Conservation (phyloP, 176 grass and related monocot species). For the Oryza rufipogon region DNA sequence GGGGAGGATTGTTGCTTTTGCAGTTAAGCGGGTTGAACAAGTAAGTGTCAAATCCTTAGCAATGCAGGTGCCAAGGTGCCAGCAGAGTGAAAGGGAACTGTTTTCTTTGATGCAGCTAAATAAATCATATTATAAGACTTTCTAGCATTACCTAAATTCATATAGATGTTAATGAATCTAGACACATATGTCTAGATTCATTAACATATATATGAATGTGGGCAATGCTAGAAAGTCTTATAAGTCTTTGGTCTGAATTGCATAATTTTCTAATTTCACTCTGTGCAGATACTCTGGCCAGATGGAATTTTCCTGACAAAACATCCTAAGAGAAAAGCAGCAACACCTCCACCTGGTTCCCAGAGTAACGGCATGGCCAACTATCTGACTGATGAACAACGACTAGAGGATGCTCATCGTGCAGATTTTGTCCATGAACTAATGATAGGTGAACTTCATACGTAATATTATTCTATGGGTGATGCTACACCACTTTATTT, state of each 20-base stretch:
- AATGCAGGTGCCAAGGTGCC: not conserved
- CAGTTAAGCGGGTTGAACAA: conserved; percentile 88
- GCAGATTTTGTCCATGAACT: conserved; percentile 89
- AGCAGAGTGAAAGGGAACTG: not conserved
- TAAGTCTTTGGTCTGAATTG: not conserved
- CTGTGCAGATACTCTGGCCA: conserved; percentile 90
- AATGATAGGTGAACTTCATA: conserved; percentile 74
- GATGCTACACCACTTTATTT: not conserved
- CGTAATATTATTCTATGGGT: conserved; percentile 23
- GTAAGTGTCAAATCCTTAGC: conserved; percentile 49
- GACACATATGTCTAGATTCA: too few species aligned
- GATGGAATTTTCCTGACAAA: conserved; percentile 97
- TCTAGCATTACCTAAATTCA: too few species aligned
- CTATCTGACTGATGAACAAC: conserved; percentile 66
- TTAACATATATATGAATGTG: too few species aligned
- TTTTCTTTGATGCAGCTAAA: conserved; percentile 11
- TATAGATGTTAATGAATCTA: too few species aligned
- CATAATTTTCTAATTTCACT: conserved; percentile 30
- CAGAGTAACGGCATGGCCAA: conserved; percentile 57
- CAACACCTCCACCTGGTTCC: conserved; percentile 43
- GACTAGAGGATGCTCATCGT: conserved; percentile 73
- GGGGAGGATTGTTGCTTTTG: conserved; percentile 83
- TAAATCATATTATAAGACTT: not conserved
- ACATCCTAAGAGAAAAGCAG: conserved; percentile 84
- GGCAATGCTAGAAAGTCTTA: not conserved